These are phyloP conservation scores for Fragaria vesca DNA, from an alignment of 306 rosid species.

Conservation along the genomic window DNA sequence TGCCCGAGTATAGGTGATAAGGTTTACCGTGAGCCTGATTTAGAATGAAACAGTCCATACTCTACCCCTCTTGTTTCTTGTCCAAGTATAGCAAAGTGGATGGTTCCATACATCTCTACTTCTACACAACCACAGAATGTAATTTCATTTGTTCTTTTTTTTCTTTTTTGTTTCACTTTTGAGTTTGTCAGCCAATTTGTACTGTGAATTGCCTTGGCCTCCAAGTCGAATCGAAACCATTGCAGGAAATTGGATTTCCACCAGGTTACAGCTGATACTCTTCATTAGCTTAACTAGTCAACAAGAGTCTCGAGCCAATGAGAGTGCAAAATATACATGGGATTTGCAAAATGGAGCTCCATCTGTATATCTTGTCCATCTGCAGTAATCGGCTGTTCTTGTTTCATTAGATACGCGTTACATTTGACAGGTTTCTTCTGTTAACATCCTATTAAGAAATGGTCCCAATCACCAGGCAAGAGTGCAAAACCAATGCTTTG, in stretches of 20 bases:
- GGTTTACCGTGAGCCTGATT: slow-evolving; percentile 32
- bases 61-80: not conserved
- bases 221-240: not conserved
- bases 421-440: slow-evolving; percentile 3
- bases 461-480: slow-evolving; percentile 8
- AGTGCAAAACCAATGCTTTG: slow-evolving; percentile 6
- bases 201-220: not conserved
- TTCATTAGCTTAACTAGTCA: not conserved
- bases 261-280: not conserved
- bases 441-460: not conserved
- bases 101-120: slow-evolving; percentile 11
- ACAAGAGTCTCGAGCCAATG: not conserved
- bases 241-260: not conserved
- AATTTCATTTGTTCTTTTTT: slow-evolving; percentile 25
- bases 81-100: slow-evolving; percentile 4
- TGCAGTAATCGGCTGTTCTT: not conserved
- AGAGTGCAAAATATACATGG: not conserved
- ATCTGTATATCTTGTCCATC: not conserved
- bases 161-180: not conserved
- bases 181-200: slow-evolving; percentile 7
- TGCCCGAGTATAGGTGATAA: slow-evolving; percentile 42
- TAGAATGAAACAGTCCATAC: slow-evolving; percentile 37
- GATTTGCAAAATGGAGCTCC: not conserved
- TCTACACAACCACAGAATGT: slow-evolving; percentile 16
- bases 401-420: not conserved